Evolutionary conservation across 805 yeast species (phyloP).

Genomic region (Debaryomyces tyrocola): DNA sequence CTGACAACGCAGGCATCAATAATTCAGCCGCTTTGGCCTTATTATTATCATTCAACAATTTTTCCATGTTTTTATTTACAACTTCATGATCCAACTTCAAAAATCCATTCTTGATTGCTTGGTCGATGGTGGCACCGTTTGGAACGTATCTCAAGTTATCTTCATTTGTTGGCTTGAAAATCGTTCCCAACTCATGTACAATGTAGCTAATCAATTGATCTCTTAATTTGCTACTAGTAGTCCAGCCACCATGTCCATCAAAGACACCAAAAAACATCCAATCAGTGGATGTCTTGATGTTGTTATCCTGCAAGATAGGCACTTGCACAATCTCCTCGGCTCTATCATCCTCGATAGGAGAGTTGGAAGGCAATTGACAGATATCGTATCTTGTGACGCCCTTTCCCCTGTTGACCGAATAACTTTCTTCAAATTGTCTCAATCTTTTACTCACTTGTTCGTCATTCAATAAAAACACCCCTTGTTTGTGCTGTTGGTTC

Average conservation of each 20-base stretch:
- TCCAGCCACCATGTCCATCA: conserved; percentile 98
- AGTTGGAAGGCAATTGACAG: conserved; percentile 85
- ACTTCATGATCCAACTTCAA: conserved; percentile 82
- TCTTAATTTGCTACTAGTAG: conserved; percentile 82
- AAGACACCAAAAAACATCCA: conserved; percentile 95
- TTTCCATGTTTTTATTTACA: conserved; percentile 70
- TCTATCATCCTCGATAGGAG: conserved; percentile 93
- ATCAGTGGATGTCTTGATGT: conserved; percentile 54
- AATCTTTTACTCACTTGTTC: conserved; percentile 70
- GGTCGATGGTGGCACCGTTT: conserved; percentile 66
- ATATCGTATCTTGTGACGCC: conserved; percentile 89
- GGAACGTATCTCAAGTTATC: conserved; percentile 60
- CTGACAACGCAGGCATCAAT: conserved; percentile 90
- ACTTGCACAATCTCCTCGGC: conserved; percentile 78
- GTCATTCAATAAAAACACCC: conserved; percentile 57
- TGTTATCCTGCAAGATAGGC: conserved; percentile 63
- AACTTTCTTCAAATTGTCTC: conserved; percentile 77
- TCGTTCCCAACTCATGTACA: conserved; percentile 70
- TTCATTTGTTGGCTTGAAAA: conserved; percentile 56
- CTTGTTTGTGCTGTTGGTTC: conserved; percentile 51
- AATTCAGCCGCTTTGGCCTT: conserved; percentile 69
- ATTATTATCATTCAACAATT: conserved; percentile 65
- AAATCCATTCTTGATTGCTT: conserved; percentile 80
- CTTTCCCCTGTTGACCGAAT: conserved; percentile 74
- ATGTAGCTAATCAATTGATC: conserved; percentile 77